Conservation (phyloP, 2,329 filamentous ascomycete genomes). For the Microcyclospora pomicola region DNA sequence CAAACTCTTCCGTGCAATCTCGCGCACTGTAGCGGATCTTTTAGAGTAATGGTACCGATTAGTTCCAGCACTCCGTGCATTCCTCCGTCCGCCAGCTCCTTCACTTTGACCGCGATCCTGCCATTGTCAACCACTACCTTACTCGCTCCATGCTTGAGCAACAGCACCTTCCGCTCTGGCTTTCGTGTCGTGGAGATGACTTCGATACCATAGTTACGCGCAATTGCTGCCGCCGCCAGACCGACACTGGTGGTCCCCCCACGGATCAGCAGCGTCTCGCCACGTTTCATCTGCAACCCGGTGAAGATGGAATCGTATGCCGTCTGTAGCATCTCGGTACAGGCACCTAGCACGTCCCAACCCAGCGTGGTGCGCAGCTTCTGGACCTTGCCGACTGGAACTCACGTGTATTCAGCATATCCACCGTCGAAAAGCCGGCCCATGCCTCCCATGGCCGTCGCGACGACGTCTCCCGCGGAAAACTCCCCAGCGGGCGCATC, state of each 20-base stretch:
- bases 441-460: slow-evolving; percentile 38
- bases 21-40: slow-evolving; percentile 31
- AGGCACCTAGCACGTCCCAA: slow-evolving; percentile 33
- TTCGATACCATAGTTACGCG: slow-evolving; percentile 27
- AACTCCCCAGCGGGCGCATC: slow-evolving; percentile 25
- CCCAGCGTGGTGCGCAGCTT: slow-evolving; percentile 23
- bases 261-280: slow-evolving; percentile 34
- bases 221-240: slow-evolving; percentile 33
- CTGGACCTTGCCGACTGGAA: slow-evolving; percentile 29
- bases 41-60: slow-evolving; percentile 29
- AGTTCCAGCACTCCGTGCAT: slow-evolving; percentile 37
- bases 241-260: slow-evolving; percentile 37
- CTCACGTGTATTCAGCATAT: slow-evolving; percentile 37
- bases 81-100: slow-evolving; percentile 15
- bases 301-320: slow-evolving; percentile 33
- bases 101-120: slow-evolving; percentile 24
- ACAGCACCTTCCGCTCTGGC: slow-evolving; percentile 22
- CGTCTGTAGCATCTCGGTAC: slow-evolving; percentile 40
- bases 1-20: slow-evolving; percentile 30
- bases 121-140: slow-evolving; percentile 34
- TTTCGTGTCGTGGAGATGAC: slow-evolving; percentile 30
- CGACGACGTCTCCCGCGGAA: slow-evolving; percentile 28
- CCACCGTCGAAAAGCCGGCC: slow-evolving; percentile 35
- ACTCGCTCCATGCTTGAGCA: slow-evolving; percentile 29
- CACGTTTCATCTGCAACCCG: slow-evolving; percentile 25